Conservation (phyloP, 108 stramenopile genomes). For the Bacterosira constricta region DNA sequence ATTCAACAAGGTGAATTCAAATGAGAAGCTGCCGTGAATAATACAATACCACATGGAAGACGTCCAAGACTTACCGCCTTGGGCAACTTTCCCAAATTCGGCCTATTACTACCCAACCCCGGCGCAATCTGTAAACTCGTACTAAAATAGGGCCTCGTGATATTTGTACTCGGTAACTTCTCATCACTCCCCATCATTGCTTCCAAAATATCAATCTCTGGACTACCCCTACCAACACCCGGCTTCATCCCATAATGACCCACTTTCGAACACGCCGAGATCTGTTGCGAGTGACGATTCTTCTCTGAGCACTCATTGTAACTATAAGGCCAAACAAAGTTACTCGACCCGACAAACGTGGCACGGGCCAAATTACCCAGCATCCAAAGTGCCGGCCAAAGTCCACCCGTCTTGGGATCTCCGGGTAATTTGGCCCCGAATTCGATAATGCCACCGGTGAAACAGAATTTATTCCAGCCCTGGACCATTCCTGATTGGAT, state of each 20-base stretch:
- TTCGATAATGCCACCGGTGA: conserved; percentile 90
- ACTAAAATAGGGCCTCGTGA: conserved; percentile 85
- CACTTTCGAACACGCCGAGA: conserved; percentile 79
- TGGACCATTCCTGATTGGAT: conserved; percentile 87
- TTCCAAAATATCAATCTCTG: conserved; percentile 92
- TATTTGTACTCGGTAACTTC: conserved; percentile 68
- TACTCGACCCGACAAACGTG: conserved; percentile 89
- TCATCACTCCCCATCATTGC: conserved; percentile 83
- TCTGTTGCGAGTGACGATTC: conserved; percentile 72
- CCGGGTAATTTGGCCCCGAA: conserved; percentile 86
- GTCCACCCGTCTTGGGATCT: conserved; percentile 65
- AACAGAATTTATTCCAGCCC: conserved; percentile 94
- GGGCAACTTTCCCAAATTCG: conserved; percentile 54
- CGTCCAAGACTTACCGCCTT: conserved; percentile 26
- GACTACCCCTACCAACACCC: conserved; percentile 79
- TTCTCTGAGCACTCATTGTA: conserved; percentile 77
- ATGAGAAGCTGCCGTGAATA: neutral
- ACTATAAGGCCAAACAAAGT: conserved; percentile 91
- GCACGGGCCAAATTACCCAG: conserved; percentile 89
- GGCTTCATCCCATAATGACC: conserved; percentile 82
- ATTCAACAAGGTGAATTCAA: neutral
- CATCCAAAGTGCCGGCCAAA: conserved; percentile 94
- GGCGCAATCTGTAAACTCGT: conserved; percentile 80
- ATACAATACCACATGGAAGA: neutral
- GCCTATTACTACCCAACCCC: conserved; percentile 48